phyloP scores from a whole-genome alignment of 1,139 yeast genomes.

The Yamadazyma taylorii region DNA sequence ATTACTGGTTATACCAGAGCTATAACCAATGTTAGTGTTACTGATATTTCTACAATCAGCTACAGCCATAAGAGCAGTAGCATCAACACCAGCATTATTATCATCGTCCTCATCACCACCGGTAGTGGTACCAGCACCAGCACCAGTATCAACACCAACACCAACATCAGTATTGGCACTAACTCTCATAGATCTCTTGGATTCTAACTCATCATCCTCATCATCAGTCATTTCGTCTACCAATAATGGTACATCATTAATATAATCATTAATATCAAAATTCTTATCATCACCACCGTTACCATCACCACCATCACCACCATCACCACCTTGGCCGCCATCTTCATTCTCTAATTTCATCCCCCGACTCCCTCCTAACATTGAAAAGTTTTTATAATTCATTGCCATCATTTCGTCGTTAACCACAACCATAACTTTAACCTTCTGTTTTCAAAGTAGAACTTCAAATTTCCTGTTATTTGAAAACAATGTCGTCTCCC shows the following conservation, averaged over 20 bases:
- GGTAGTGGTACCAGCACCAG: conserved; percentile 47
- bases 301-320: not conserved
- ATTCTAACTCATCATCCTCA: conserved; percentile 24
- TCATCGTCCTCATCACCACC: conserved; percentile 34
- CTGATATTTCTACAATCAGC: no score
- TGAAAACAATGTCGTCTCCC: not conserved
- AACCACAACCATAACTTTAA: conserved; percentile 5
- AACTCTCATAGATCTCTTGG: conserved; percentile 13
- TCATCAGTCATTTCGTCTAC: conserved; percentile 15
- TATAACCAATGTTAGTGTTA: not conserved
- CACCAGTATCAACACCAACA: not conserved
- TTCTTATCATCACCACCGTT: conserved; percentile 3
- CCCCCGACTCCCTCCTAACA: not conserved
- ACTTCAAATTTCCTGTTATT: conserved; percentile 1
- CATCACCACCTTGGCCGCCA: not conserved
- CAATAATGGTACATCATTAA: conserved; percentile 16
- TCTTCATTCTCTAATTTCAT: conserved; percentile 1
- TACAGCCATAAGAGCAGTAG: not conserved
- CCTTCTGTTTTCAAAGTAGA: not conserved
- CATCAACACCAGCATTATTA: not conserved
- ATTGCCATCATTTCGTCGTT: conserved; percentile 10
- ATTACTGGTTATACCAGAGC: no score
- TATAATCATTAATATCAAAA: conserved; percentile 16
- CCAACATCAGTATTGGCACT: not conserved
- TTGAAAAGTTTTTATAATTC: conserved; percentile 4